phyloP scores from a whole-genome alignment of 2,329 filamentous ascomycete genomes.

The Penicillium sp. region DNA sequence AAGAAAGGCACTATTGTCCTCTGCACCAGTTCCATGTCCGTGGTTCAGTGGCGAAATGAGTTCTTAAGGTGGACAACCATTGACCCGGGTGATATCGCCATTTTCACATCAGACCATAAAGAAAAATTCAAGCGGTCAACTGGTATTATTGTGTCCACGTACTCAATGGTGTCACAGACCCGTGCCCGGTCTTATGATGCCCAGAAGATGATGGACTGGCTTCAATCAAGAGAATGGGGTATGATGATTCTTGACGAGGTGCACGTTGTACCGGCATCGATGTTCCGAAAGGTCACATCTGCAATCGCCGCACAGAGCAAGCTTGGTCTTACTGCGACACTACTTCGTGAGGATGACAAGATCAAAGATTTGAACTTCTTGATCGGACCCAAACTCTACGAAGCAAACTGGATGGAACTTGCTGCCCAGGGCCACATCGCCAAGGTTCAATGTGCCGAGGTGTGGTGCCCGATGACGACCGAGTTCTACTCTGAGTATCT shows the following conservation, averaged over 20 bases:
- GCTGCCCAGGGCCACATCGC: conserved; percentile 97
- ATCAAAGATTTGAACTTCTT: conserved; percentile 96
- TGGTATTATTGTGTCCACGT: conserved; percentile 95
- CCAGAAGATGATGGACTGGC: conserved; percentile 95
- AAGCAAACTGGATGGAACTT: conserved; percentile 99
- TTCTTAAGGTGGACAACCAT: conserved; percentile 99
- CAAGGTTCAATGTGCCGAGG: conserved; percentile 94
- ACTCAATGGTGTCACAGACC: conserved; percentile 96
- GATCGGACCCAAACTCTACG: conserved; percentile 95
- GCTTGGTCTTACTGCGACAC: conserved; percentile 86
- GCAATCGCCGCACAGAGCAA: conserved; percentile 94
- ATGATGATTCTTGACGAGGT: conserved; percentile 97
- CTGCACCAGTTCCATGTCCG: conserved; percentile 96
- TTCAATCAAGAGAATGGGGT: conserved; percentile 88
- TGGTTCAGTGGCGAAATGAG: conserved; percentile 93
- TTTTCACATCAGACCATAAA: conserved; percentile 94
- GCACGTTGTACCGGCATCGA: conserved; percentile 93
- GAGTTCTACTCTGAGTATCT: conserved; percentile 98
- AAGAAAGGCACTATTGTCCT: conserved; percentile 95
- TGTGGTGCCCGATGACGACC: conserved; percentile 99
- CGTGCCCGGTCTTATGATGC: conserved; percentile 86
- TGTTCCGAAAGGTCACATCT: conserved; percentile 91
- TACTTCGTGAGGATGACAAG: conserved; percentile 96
- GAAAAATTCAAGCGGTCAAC: conserved; percentile 80
- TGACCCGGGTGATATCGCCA: conserved; percentile 84